Evolutionary conservation across 2,329 filamentous ascomycete genomes (phyloP), one percentile per base, ranked within the genome.

Genomic region (Colletotrichum orchidophilum): DNA sequence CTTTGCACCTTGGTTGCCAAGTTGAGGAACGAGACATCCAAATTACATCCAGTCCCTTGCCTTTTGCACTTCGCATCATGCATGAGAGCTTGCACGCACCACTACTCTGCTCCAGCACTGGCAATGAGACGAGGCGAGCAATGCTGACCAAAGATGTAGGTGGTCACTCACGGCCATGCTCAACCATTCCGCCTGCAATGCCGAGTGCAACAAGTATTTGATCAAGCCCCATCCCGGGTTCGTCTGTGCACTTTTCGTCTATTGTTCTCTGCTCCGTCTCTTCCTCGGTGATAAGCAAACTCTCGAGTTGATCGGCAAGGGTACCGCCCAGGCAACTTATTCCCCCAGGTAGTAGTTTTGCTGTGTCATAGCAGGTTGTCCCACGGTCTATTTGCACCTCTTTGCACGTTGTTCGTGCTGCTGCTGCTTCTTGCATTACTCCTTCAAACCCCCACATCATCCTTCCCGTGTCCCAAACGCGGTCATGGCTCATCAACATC

Each of bases 41-140:
- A 50, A 50, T 70, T 33, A 39, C 26, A 21, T 42, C 46, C 27
- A 50, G 49, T 57, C 55, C 70, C 61, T 42, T 66, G 63, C 50
- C 55, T 60, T 65, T 54, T 62, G 31, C 42, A 29, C 53, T 49
- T 39, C 68, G 60, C 50, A 71, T 73, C 42, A 49, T 61, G 63
- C 69, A 72, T 33, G 49, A 35, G 42, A 33, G 21, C 29, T 24
- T 64, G 50, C 57, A 59, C 69, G 57, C 39, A 18, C 12, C 39
- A 42, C 53, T 63, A 59, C 46, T 55, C 15, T 62, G 27, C n/a
- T 50, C 60, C 50, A 50, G 63, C 29, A 31, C 63, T 18, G 26
- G 53, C 52, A 54, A 35, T 49, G 64, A 61, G 60, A 72, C 68
- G 71, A 72, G 71, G 71, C 71, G 71, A 68, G 69, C 71, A 60